phyloP scores from a whole-genome alignment of 2,329 filamentous ascomycete genomes.

The Stachybotrys echinatus region DNA sequence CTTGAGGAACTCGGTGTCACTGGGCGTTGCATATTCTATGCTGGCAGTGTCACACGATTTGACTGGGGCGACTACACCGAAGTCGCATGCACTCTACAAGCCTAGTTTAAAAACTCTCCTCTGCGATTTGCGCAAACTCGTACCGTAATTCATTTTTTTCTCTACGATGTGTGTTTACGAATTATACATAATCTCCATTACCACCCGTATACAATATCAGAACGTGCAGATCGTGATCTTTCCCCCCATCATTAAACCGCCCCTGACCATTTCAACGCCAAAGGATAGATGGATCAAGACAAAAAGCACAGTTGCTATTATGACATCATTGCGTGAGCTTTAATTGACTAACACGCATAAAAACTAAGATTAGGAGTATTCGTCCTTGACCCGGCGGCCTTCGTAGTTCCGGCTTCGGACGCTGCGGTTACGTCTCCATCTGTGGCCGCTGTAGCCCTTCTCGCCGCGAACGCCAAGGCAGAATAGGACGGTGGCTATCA shows the following conservation, averaged over 20 bases:
- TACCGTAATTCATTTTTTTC: too few relatives aligned
- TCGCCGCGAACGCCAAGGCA: conserved; percentile 53
- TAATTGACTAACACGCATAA: background rate
- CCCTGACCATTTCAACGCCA: background rate
- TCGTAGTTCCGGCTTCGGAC: conserved; percentile 33
- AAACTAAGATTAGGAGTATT: conserved; percentile 46
- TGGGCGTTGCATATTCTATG: too few relatives aligned
- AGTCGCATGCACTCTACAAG: too few relatives aligned
- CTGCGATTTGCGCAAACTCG: too few relatives aligned
- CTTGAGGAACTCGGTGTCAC: too few relatives aligned
- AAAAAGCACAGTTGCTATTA: background rate
- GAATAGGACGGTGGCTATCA: conserved; percentile 64
- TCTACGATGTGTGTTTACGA: too few relatives aligned
- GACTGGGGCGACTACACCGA: too few relatives aligned
- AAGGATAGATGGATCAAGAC: background rate
- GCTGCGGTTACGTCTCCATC: conserved; percentile 24
- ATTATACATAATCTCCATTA: too few relatives aligned
- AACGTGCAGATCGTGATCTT: background rate
- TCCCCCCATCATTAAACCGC: background rate
- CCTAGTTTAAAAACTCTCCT: too few relatives aligned
- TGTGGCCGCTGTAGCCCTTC: conserved; percentile 29
- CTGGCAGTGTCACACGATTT: too few relatives aligned
- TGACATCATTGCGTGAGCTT: background rate
- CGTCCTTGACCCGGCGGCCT: conserved; percentile 62
- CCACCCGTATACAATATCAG: too few relatives aligned